Conservation (phyloP, 352 stramenopile genomes). For the Plasmopara muralis region DNA sequence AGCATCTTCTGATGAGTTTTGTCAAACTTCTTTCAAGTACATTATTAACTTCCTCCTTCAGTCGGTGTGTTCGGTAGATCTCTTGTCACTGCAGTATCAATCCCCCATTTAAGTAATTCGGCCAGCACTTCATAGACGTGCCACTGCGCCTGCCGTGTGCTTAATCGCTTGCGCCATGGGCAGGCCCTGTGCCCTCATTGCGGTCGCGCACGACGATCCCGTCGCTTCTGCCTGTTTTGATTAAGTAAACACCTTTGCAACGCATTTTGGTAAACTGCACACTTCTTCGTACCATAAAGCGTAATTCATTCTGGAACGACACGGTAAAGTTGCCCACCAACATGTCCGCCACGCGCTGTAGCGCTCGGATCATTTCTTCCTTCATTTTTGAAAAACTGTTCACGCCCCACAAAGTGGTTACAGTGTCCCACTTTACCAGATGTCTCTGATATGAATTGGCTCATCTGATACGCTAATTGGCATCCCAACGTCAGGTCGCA, state of each 20-base stretch:
- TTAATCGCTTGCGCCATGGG: conserved; percentile 69
- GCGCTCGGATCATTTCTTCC: conserved; percentile 42
- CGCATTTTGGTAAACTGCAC: too few species aligned
- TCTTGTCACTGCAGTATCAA: too few species aligned
- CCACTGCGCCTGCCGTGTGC: conserved; percentile 62
- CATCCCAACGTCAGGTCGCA: conserved; percentile 13
- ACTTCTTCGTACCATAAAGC: conserved; percentile 60
- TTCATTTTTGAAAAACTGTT: conserved; percentile 35
- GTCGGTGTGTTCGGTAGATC: too few species aligned
- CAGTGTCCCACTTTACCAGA: background rate
- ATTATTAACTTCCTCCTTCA: too few species aligned
- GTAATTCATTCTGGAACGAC: conserved; percentile 81
- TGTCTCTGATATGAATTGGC: conserved; percentile 4
- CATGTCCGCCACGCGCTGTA: conserved; percentile 53
- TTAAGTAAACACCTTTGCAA: too few species aligned
- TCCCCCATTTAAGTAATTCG: too few species aligned
- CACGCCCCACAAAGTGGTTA: background rate
- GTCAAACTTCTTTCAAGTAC: background rate
- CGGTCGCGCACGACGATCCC: conserved; percentile 48
- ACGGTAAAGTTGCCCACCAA: conserved; percentile 76
- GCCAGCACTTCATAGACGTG: conserved; percentile 4
- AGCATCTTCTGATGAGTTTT: background rate
- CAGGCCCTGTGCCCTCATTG: conserved; percentile 61
- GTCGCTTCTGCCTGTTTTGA: conserved; percentile 47
- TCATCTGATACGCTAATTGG: conserved; percentile 2